phyloP scores from a whole-genome alignment of 1,284 basidiomycete species.

The Microbotryum scabiosae region DNA sequence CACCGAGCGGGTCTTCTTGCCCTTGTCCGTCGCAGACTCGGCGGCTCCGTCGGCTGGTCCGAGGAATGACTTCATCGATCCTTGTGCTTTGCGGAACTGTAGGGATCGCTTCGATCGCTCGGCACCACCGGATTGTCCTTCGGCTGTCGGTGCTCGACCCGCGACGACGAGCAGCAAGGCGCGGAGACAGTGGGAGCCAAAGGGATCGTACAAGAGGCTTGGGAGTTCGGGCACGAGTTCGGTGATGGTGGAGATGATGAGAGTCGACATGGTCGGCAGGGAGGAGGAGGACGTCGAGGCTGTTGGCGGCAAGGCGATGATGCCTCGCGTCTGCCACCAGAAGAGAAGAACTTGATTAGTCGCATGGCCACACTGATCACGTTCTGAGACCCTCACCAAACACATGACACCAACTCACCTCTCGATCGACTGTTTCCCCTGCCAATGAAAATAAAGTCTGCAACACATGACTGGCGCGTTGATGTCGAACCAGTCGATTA shows the following conservation, averaged over 20 bases:
- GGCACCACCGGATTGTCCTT: constrained; percentile 2
- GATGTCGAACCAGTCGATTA: constrained; percentile 59
- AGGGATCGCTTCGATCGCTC: constrained; percentile 54
- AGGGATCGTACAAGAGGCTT: constrained; percentile 64
- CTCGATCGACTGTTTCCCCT: constrained; percentile 63
- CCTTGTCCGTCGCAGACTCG: constrained; percentile 32
- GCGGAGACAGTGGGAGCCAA: constrained; percentile 78
- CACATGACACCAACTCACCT: constrained; percentile 50
- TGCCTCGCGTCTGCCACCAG: constrained; percentile 50
- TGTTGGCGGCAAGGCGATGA: constrained; percentile 51
- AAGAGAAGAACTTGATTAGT: constrained; percentile 1
- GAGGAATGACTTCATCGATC: constrained; percentile 58
- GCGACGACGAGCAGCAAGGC: constrained; percentile 66
- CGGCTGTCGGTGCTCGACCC: constrained; percentile 24
- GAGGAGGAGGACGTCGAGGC: constrained; percentile 43
- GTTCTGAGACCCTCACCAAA: not conserved
- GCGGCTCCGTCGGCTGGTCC: constrained; percentile 16
- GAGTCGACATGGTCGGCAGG: constrained; percentile 61
- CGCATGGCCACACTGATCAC: not conserved
- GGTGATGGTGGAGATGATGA: constrained; percentile 59
- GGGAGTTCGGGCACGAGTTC: constrained; percentile 60
- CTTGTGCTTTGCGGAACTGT: constrained; percentile 64
- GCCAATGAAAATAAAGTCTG: constrained; percentile 74
- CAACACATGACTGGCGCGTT: constrained; percentile 85
- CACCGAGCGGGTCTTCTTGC: constrained; percentile 39